phyloP scores from a whole-genome alignment of 2,329 filamentous ascomycete species.

The Ophiostoma triangulosporum region DNA sequence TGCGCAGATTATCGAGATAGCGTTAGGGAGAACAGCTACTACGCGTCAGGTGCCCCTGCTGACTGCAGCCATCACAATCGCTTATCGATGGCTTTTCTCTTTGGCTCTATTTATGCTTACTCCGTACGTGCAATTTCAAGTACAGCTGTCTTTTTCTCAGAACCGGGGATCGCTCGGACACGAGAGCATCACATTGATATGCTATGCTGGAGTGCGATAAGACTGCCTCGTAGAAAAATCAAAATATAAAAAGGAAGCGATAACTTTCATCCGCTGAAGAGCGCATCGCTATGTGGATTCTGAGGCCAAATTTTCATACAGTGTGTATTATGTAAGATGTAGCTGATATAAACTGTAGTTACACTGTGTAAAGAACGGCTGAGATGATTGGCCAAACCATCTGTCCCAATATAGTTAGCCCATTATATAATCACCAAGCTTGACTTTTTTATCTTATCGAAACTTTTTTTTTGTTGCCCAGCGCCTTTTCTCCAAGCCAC shows the following conservation, averaged over 20 bases:
- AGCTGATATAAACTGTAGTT: background rate
- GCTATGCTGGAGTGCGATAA: too few relatives aligned
- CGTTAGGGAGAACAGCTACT: background rate
- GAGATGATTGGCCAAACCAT: background rate
- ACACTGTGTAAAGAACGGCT: background rate
- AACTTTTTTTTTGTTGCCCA: conserved; percentile 5
- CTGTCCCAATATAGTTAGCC: background rate
- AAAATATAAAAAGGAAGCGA: too few relatives aligned
- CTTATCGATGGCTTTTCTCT: too few relatives aligned
- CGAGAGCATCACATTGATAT: too few relatives aligned
- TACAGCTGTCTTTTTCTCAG: too few relatives aligned
- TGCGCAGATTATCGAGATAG: background rate
- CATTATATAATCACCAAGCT: background rate
- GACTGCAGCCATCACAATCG: background rate
- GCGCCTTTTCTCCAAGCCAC: conserved; percentile 1
- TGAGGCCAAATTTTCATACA: background rate
- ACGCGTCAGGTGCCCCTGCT: background rate
- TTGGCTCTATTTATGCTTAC: too few relatives aligned
- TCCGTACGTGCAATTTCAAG: too few relatives aligned
- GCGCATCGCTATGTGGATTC: too few relatives aligned
- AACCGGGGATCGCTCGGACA: too few relatives aligned
- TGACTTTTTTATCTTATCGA: conserved; percentile 2
- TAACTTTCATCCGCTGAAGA: too few relatives aligned
- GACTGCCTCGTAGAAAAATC: too few relatives aligned
- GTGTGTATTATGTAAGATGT: background rate